Evolutionary conservation across 768 basidiomycete genomes (phyloP).

Genomic region (Hericium coralloides): DNA sequence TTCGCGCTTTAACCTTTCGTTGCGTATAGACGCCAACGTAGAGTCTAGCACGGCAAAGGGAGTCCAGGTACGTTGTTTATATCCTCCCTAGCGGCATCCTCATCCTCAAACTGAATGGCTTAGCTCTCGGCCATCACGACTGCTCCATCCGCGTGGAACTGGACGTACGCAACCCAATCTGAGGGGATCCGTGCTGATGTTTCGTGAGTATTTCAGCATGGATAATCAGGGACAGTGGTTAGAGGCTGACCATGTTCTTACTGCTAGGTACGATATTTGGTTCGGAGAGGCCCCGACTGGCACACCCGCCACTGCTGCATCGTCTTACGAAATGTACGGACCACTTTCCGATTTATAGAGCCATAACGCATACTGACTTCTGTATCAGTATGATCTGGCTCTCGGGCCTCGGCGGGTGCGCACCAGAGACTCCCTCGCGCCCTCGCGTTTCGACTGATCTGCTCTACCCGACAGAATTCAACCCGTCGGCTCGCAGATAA

Average conservation of each 20-base stretch:
- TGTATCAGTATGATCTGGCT: slow-evolving; percentile 50
- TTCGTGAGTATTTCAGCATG: slow-evolving; percentile 23
- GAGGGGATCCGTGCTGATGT: slow-evolving; percentile 45
- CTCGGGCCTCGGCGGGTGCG: slow-evolving; percentile 45
- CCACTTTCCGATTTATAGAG: neutral
- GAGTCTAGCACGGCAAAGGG: slow-evolving; percentile 37
- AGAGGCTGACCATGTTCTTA: neutral
- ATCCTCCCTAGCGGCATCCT: neutral
- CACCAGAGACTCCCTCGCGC: neutral
- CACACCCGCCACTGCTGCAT: slow-evolving; percentile 35
- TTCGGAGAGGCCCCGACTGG: slow-evolving; percentile 34
- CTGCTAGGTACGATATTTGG: slow-evolving; percentile 45
- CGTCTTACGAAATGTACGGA: slow-evolving; percentile 45
- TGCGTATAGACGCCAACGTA: slow-evolving; percentile 40
- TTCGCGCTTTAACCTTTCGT: neutral
- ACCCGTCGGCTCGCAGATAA: slow-evolving; percentile 43
- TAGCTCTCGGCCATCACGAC: slow-evolving; percentile 33
- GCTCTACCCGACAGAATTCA: slow-evolving; percentile 31
- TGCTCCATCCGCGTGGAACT: slow-evolving; percentile 43
- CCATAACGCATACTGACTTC: neutral
- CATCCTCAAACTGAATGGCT: neutral
- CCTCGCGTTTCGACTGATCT: neutral
- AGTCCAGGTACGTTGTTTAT: slow-evolving; percentile 27
- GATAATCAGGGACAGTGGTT: neutral
- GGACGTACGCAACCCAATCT: slow-evolving; percentile 38